Evolutionary conservation across 129 eudicot species (phyloP).

Genomic region (Gnaphalium uliginosum): DNA sequence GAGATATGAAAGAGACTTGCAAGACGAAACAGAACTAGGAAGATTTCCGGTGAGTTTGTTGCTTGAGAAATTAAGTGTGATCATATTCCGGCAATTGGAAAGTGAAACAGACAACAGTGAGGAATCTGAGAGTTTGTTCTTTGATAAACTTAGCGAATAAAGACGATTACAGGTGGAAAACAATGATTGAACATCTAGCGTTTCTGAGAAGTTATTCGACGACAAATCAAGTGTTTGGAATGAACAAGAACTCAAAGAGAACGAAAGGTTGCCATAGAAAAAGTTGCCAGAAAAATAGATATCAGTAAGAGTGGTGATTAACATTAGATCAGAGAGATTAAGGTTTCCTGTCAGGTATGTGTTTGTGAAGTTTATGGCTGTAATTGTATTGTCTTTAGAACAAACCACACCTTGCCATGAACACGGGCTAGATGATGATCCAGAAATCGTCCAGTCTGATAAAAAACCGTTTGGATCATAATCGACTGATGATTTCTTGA

Average conservation of each 20-base stretch:
- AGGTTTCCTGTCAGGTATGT: constrained; percentile 59
- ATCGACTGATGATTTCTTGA: constrained; percentile 59
- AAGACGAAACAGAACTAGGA: constrained; percentile 41
- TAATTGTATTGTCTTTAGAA: constrained; percentile 38
- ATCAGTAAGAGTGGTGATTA: constrained; percentile 42
- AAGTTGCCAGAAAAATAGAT: constrained; percentile 56
- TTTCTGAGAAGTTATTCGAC: constrained; percentile 48
- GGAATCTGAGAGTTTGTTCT: constrained; percentile 55
- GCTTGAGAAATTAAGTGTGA: constrained; percentile 54
- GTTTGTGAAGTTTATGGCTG: constrained; percentile 45
- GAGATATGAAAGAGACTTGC: constrained; percentile 49
- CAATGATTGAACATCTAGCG: constrained; percentile 40
- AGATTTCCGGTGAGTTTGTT: constrained; percentile 60
- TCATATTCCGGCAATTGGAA: constrained; percentile 58
- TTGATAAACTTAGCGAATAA: constrained; percentile 45
- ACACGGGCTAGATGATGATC: constrained; percentile 47
- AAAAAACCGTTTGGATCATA: constrained; percentile 61
- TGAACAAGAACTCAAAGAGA: constrained; percentile 38
- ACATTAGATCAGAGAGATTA: constrained; percentile 51
- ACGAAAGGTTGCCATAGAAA: constrained; percentile 71
- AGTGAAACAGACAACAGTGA: constrained; percentile 45
- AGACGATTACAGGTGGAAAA: constrained; percentile 43
- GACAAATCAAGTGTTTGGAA: constrained; percentile 63
- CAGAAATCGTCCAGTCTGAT: constrained; percentile 46
- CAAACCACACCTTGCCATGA: constrained; percentile 71